phyloP scores from a whole-genome alignment of 1,284 basidiomycete species.

The Leccinum ponderosum region DNA sequence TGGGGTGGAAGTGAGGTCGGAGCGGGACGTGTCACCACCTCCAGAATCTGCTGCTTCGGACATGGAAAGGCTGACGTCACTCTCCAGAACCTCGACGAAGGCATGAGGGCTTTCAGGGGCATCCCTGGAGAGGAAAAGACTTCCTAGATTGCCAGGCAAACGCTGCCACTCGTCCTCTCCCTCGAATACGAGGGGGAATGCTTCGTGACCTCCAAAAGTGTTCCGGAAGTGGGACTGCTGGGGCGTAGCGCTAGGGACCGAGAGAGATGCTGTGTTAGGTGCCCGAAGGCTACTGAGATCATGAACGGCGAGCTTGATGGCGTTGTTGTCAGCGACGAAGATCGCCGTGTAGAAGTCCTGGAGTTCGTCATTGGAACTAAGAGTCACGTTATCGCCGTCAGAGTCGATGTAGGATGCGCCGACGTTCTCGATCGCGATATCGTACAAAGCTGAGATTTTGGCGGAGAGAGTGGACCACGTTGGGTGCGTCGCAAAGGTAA shows the following conservation, averaged over 20 bases:
- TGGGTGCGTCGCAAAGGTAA: slow-evolving; percentile 51
- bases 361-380: slow-evolving; percentile 71
- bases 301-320: slow-evolving; percentile 61
- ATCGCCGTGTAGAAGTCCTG: slow-evolving; percentile 30
- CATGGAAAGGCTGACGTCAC: slow-evolving; percentile 40
- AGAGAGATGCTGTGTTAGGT: slow-evolving; percentile 23
- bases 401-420: slow-evolving; percentile 68
- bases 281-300: slow-evolving; percentile 51
- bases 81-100: slow-evolving; percentile 62
- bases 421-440: slow-evolving; percentile 54
- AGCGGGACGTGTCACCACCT: slow-evolving; percentile 15
- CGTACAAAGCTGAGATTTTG: slow-evolving; percentile 56
- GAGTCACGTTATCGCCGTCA: slow-evolving; percentile 71
- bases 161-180: slow-evolving; percentile 69
- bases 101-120: slow-evolving; percentile 51
- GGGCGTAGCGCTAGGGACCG: slow-evolving; percentile 41
- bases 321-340: slow-evolving; percentile 8
- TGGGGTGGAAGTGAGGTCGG: slow-evolving; percentile 24
- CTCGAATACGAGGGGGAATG: slow-evolving; percentile 46
- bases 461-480: slow-evolving; percentile 56
- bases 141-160: slow-evolving; percentile 39
- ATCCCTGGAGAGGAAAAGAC: slow-evolving; percentile 36
- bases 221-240: slow-evolving; percentile 46
- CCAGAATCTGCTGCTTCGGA: slow-evolving; percentile 16
- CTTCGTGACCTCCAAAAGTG: slow-evolving; percentile 49